A percentile compares a stretch with the other conserved stretches of the same genome.
Evolutionary conservation across 345 rosid species (phyloP).

Genomic region (Acer negundo): DNA sequence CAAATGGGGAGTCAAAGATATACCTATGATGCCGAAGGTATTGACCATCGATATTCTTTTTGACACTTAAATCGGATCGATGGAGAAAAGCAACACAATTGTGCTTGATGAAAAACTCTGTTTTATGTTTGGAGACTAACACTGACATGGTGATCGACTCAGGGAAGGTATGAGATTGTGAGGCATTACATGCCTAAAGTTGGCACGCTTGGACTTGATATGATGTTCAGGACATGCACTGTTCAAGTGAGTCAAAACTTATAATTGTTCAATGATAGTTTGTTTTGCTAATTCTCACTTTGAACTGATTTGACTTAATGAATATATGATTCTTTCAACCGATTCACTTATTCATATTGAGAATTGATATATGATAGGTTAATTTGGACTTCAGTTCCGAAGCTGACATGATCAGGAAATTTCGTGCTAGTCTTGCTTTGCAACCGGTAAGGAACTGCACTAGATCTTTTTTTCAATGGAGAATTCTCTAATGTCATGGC

Average conservation of each 20-base stretch:
- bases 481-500: constrained; percentile 20
- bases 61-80: background rate
- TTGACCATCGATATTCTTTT: background rate
- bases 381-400: constrained; percentile 94
- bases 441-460: constrained; percentile 75
- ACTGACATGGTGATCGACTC: constrained; percentile 38
- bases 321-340: too few relatives aligned
- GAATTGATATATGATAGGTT: constrained; percentile 55
- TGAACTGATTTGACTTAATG: too few relatives aligned
- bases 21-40: constrained; percentile 99
- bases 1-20: constrained; percentile 78
- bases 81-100: background rate
- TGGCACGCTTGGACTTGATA: constrained; percentile 91
- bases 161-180: constrained; percentile 98
- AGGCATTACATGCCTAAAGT: constrained; percentile 98
- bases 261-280: constrained; percentile 13
- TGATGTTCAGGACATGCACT: constrained; percentile 98
- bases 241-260: constrained; percentile 75
- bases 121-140: background rate
- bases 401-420: constrained; percentile 97
- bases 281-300: background rate
- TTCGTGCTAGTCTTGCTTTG: constrained; percentile 92
- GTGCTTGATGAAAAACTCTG: background rate
- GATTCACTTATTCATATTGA: background rate
- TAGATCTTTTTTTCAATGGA: constrained; percentile 21